Conservation (phyloP, 208 protist species). For the Trypanosoma grayi region DNA sequence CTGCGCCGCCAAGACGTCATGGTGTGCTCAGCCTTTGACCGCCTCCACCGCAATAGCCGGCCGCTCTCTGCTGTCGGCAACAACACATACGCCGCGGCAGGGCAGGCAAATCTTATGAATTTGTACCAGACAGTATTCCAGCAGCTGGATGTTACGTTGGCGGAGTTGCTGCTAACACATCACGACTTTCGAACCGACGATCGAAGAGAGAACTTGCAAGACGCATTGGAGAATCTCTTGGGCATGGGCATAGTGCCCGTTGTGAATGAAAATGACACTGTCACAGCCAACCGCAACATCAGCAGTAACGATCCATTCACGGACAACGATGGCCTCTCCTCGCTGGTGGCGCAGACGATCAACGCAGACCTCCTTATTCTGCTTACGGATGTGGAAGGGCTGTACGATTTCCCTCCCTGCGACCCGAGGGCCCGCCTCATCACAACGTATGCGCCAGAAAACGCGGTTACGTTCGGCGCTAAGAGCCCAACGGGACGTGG, state of each 20-base stretch:
- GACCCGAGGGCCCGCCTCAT: slow-evolving; percentile 30
- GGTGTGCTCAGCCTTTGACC: slow-evolving; percentile 10
- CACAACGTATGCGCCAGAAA: slow-evolving; percentile 16
- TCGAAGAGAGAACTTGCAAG: slow-evolving; percentile 18
- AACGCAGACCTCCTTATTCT: slow-evolving; percentile 55
- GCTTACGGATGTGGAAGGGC: slow-evolving; percentile 60
- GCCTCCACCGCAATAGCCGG: slow-evolving; percentile 3
- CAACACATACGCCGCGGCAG: slow-evolving; percentile 45
- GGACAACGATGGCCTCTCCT: slow-evolving; percentile 67
- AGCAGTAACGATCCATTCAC: slow-evolving; percentile 20
- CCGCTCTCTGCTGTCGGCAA: slow-evolving; percentile 13
- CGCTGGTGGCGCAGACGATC: slow-evolving; percentile 39
- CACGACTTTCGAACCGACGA: slow-evolving; percentile 38
- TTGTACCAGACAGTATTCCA: slow-evolving; percentile 56
- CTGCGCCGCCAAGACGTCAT: slow-evolving; percentile 27
- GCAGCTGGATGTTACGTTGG: slow-evolving; percentile 31
- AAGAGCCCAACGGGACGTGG: slow-evolving; percentile 26
- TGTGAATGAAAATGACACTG: slow-evolving; percentile 80
- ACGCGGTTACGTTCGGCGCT: slow-evolving; percentile 17
- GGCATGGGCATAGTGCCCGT: slow-evolving; percentile 46
- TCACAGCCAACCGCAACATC: slow-evolving; percentile 20
- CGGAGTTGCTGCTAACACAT: slow-evolving; percentile 59
- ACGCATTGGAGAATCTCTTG: slow-evolving; percentile 52
- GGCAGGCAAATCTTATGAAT: slow-evolving; percentile 60
- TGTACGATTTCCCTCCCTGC: slow-evolving; percentile 35